These are phyloP conservation scores for Clonostachys chloroleuca DNA, from an alignment of 2,329 filamentous ascomycete species.

Conservation along the genomic window DNA sequence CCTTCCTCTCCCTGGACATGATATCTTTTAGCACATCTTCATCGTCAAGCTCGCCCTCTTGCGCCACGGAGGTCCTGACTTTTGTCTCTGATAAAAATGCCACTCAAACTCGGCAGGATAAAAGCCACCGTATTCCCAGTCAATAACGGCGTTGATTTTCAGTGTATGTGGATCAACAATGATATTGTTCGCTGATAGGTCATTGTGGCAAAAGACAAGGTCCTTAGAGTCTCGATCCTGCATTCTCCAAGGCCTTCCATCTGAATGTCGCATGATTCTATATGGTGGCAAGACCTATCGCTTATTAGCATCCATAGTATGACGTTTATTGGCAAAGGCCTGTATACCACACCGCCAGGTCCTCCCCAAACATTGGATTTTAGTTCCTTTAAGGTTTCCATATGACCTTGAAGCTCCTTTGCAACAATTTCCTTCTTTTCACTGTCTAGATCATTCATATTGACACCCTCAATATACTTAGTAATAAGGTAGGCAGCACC, in stretches of 20 bases:
- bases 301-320: background rate
- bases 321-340: too few species aligned
- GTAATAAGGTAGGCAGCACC: slow-evolving; percentile 20
- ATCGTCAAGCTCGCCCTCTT: slow-evolving; percentile 7
- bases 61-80: slow-evolving; percentile 8
- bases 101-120: slow-evolving; percentile 19
- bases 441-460: slow-evolving; percentile 15
- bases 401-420: slow-evolving; percentile 15
- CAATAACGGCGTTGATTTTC: slow-evolving; percentile 25
- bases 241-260: background rate
- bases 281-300: background rate
- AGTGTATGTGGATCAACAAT: slow-evolving; percentile 16
- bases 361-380: slow-evolving; percentile 8
- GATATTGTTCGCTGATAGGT: slow-evolving; percentile 11
- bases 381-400: slow-evolving; percentile 15
- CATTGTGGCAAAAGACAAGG: slow-evolving; percentile 14
- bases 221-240: background rate
- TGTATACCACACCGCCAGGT: too few species aligned
- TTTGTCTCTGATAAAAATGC: slow-evolving; percentile 10
- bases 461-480: slow-evolving; percentile 19
- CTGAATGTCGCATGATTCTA: background rate
- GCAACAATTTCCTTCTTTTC: slow-evolving; percentile 8
- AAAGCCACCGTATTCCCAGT: slow-evolving; percentile 32
- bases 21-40: background rate
- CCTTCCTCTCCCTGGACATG: background rate